A percentile compares a stretch with the other conserved stretches of the same genome.
Evolutionary conservation across 768 basidiomycete genomes (phyloP).

Genomic region (Amanita exitialis): DNA sequence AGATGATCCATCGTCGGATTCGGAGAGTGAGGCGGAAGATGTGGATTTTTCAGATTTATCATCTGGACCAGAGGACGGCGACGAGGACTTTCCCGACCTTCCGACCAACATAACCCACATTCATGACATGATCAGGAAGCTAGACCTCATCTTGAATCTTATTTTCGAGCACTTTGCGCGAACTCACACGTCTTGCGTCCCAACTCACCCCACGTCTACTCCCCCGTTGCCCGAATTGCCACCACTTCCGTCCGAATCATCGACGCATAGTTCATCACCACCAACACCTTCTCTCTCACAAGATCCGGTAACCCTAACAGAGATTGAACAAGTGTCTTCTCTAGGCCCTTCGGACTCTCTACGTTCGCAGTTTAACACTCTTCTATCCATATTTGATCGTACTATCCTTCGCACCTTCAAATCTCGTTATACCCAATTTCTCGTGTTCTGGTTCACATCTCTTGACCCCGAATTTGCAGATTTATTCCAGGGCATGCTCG

Average conservation of each 20-base stretch:
- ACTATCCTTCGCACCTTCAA: constrained; percentile 93
- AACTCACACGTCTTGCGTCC: constrained; percentile 16
- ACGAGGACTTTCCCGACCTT: constrained; percentile 26
- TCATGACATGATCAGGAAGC: constrained; percentile 82
- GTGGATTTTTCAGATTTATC: constrained; percentile 66
- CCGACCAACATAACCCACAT: constrained; percentile 56
- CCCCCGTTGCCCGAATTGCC: constrained; percentile 25
- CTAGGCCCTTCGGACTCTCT: constrained; percentile 14
- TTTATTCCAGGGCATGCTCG: constrained; percentile 90
- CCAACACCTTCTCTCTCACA: constrained; percentile 9
- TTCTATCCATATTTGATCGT: constrained; percentile 90
- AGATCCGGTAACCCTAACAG: constrained; percentile 12
- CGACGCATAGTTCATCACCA: background rate
- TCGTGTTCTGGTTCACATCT: constrained; percentile 92
- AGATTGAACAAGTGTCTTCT: constrained; percentile 7
- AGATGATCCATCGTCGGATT: constrained; percentile 47
- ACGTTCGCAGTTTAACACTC: constrained; percentile 68
- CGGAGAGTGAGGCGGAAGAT: constrained; percentile 33
- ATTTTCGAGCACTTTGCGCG: constrained; percentile 79
- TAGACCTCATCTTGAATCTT: constrained; percentile 80
- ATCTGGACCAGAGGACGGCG: constrained; percentile 52
- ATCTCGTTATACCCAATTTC: constrained; percentile 94
- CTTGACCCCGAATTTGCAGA: constrained; percentile 85
- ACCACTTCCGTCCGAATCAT: constrained; percentile 15
- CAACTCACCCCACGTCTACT: constrained; percentile 9